These are phyloP conservation scores for Salvia sclarea DNA, from an alignment of 305 asterid species.

Conservation along the genomic window DNA sequence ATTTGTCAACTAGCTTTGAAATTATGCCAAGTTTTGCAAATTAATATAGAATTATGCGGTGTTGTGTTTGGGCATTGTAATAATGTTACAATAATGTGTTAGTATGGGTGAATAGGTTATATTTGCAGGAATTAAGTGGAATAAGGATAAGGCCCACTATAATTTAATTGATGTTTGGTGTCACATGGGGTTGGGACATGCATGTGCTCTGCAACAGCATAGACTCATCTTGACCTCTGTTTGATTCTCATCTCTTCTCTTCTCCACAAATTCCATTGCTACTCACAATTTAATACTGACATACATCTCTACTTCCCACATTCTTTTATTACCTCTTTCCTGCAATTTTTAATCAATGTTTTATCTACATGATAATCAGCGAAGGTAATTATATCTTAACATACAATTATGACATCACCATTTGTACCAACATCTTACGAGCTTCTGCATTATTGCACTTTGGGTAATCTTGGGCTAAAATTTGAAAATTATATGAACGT, in stretches of 20 bases:
- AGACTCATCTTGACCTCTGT: conserved; percentile 33
- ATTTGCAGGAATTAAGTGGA: conserved; percentile 25
- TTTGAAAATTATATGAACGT: background rate
- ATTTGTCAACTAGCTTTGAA: too few species aligned
- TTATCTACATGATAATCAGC: background rate
- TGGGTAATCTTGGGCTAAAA: background rate
- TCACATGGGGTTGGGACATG: conserved; percentile 43
- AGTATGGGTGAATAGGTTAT: background rate
- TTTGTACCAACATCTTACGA: background rate
- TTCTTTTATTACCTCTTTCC: background rate
- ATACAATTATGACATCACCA: background rate
- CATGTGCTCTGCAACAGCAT: conserved; percentile 32
- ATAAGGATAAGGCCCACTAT: conserved; percentile 30
- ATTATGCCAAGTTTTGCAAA: too few species aligned
- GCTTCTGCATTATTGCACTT: background rate
- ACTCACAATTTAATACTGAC: background rate
- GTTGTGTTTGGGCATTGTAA: background rate
- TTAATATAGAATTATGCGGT: background rate
- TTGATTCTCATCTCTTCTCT: conserved; percentile 20
- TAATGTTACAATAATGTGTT: too few species aligned
- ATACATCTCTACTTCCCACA: conserved; percentile 5
- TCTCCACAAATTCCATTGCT: conserved; percentile 1
- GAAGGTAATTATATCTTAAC: too few species aligned
- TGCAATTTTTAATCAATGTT: background rate
- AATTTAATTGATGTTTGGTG: conserved; percentile 24